Base-by-base conservation (phyloP, 768 basidiomycete genomes). In the Sporobolomyces phaffii region DNA sequence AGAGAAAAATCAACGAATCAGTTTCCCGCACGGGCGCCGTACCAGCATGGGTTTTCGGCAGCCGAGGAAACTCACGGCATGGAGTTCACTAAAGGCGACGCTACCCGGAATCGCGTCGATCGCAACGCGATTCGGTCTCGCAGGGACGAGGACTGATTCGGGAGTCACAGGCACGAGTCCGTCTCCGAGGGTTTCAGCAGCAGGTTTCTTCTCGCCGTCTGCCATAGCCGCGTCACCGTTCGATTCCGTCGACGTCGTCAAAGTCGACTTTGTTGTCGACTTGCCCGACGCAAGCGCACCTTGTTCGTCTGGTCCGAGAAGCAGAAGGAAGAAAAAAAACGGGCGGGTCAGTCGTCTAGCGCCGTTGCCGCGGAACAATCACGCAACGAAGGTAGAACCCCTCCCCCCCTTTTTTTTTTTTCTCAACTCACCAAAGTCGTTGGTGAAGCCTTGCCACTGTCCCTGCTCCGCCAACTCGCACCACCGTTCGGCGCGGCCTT, bases 91-190 rank as follows among this genome's bases (percentile, higher is more conserved):
- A 14, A 61, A 28, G 13, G 62, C 41, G 20, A 74, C 49, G 2
- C 57, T 64, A 1, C 64, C 62, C 22, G 69, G 52, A 8, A 75
- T 49, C n/a, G 64, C 40, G 44, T 66, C 61, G 47, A 73, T 48
- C 47, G 67, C 38, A 8, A 75, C 31, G 40, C 56, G 60, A 28
- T 68, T 47, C 22, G 69, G 62, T 44, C 34, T 18, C 0, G 60
- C 47, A 11, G 66, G 69, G 29, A 73, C 49, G 20, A 62, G 26
- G 29, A 74, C 54, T n/a, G 28, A 48, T 49, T 72, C 73, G 6
- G 68, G 52, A 17, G 33, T 31, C 5, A 31, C 14, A 11, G 56
- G 10, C 40, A 63, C 26, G 13, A 48, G 28, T 20, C 36, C 61
- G 40, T 58, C 53, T 20, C 29, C 34, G 24, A 48, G 14, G 5